A percentile compares a stretch with the other conserved stretches of the same genome.
Conservation (phyloP, 2,329 filamentous ascomycete species). For the Neurospora sp. region DNA sequence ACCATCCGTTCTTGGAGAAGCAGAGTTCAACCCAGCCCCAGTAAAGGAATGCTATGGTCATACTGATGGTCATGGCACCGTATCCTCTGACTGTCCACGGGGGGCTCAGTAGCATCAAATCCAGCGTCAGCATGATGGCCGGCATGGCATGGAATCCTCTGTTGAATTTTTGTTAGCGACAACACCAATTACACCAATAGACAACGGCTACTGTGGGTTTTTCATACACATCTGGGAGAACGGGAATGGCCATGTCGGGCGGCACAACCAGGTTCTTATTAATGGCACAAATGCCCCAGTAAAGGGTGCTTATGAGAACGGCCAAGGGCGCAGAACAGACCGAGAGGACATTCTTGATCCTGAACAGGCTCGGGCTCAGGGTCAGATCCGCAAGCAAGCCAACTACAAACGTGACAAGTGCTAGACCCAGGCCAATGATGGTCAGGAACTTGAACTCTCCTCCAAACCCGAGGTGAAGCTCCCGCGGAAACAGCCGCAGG, state of each 20-base stretch:
- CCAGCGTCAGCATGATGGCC: constrained; percentile 51
- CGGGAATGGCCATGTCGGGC: constrained; percentile 43
- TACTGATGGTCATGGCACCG: constrained; percentile 48
- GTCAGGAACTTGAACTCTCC: constrained; percentile 64
- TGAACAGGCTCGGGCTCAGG: constrained; percentile 46
- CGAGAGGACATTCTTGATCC: constrained; percentile 56
- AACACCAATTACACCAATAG: background rate
- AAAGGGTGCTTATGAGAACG: constrained; percentile 59
- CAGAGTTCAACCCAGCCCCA: constrained; percentile 72
- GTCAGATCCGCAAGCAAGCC: constrained; percentile 58
- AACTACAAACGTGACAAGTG: constrained; percentile 48
- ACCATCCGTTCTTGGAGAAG: constrained; percentile 56
- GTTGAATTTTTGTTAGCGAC: background rate
- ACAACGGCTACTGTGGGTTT: background rate
- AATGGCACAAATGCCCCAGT: constrained; percentile 57
- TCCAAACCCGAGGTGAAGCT: constrained; percentile 50
- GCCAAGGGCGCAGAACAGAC: constrained; percentile 59
- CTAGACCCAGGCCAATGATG: constrained; percentile 57
- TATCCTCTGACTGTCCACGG: constrained; percentile 58
- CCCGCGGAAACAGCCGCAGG: constrained; percentile 37
- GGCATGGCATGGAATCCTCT: constrained; percentile 56
- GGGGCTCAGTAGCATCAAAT: constrained; percentile 59
- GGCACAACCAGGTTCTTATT: constrained; percentile 43
- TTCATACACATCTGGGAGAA: constrained; percentile 39
- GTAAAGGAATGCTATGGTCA: constrained; percentile 52